A percentile compares a stretch with the other conserved stretches of the same genome.
Conservation (phyloP, 768 basidiomycete genomes). For the Mycena maculata region DNA sequence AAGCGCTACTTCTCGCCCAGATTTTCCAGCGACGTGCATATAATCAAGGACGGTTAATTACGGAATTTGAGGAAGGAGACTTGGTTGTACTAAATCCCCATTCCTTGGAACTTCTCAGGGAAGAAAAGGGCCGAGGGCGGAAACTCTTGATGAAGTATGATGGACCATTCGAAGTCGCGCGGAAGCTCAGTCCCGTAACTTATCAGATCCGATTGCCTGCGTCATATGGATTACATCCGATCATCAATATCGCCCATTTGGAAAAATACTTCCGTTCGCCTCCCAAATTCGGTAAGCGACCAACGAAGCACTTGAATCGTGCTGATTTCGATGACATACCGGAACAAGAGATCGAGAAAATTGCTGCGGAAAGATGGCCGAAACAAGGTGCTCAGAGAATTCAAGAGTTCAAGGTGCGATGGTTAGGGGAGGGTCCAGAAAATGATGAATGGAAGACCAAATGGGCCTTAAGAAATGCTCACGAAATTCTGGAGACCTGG, state of each 20-base stretch:
- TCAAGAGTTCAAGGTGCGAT: conserved; percentile 10
- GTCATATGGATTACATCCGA: conserved; percentile 36
- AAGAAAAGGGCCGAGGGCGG: conserved; percentile 35
- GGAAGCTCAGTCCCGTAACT: conserved; percentile 37
- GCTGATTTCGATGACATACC: conserved; percentile 24
- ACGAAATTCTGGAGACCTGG: neutral
- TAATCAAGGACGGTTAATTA: conserved; percentile 27
- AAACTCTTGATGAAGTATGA: conserved; percentile 34
- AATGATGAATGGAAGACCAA: conserved; percentile 1
- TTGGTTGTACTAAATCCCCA: conserved; percentile 38
- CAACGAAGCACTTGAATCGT: conserved; percentile 3
- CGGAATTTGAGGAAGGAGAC: conserved; percentile 37
- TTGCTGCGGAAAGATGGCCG: conserved; percentile 34
- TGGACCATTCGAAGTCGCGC: conserved; percentile 40
- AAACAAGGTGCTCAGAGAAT: neutral
- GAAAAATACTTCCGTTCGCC: conserved; percentile 34
- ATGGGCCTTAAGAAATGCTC: neutral
- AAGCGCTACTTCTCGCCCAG: conserved; percentile 28
- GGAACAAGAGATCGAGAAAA: conserved; percentile 39
- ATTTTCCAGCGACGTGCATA: conserved; percentile 21
- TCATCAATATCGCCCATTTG: conserved; percentile 41
- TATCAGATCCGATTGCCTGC: conserved; percentile 30
- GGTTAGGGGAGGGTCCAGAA: conserved; percentile 1
- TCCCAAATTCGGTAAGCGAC: conserved; percentile 25
- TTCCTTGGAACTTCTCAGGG: conserved; percentile 28